phyloP scores from a whole-genome alignment of 306 rosid genomes.

The Hippophae tibetana region DNA sequence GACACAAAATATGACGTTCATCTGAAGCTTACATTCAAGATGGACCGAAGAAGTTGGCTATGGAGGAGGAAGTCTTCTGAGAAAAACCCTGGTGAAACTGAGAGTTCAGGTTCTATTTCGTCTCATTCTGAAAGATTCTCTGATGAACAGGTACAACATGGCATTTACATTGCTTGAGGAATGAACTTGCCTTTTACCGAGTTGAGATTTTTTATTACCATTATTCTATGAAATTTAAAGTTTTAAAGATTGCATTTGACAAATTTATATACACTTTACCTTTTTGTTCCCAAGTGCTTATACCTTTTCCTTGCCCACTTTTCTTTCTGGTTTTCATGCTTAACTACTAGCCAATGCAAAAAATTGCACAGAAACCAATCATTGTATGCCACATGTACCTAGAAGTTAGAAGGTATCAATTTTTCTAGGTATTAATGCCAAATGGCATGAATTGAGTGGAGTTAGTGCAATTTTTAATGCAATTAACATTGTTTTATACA shows the following conservation, averaged over 20 bases:
- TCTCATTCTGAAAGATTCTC: slow-evolving; percentile 74
- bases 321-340: background rate
- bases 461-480: too few species aligned
- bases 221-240: slow-evolving; percentile 2
- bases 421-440: too few species aligned
- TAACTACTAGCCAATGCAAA: background rate
- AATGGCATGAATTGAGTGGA: too few species aligned
- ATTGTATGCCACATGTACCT: too few species aligned
- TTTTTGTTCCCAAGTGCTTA: background rate
- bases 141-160: slow-evolving; percentile 55
- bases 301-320: too few species aligned
- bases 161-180: background rate
- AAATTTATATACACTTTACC: background rate
- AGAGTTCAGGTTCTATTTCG: slow-evolving; percentile 69
- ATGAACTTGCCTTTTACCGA: slow-evolving; percentile 2
- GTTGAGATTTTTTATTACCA: slow-evolving; percentile 1
- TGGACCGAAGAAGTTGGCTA: slow-evolving; percentile 73
- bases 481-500: too few species aligned
- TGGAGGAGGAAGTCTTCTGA: slow-evolving; percentile 77
- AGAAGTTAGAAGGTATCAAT: too few species aligned
- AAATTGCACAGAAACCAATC: background rate
- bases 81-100: slow-evolving; percentile 68
- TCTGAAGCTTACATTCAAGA: slow-evolving; percentile 24
- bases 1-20: slow-evolving; percentile 22
- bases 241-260: background rate